These are phyloP conservation scores for Phanerochaete sordida DNA, from an alignment of 768 basidiomycete genomes.

Conservation along the genomic window DNA sequence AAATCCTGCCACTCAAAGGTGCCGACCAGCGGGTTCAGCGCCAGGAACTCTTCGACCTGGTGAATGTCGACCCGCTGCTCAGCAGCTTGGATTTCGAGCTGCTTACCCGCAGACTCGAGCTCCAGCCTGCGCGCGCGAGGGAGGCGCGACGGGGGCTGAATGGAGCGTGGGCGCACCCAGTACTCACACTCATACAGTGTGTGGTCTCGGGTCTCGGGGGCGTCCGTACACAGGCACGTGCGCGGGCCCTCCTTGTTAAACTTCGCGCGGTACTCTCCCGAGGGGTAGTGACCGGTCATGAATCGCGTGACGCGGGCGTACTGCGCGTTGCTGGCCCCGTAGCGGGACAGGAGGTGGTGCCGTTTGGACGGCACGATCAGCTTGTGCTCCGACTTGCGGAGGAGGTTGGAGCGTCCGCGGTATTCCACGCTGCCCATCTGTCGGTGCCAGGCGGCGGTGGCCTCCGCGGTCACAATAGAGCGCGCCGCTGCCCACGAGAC, in stretches of 20 bases:
- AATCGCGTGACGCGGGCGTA: background rate
- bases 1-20: slow-evolving; percentile 2
- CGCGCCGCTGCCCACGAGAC: too few relatives aligned
- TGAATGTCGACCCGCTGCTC: background rate
- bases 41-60: background rate
- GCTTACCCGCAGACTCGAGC: background rate
- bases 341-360: background rate
- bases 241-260: background rate
- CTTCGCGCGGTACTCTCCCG: background rate
- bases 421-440: background rate
- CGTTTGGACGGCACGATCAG: background rate
- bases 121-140: too few relatives aligned
- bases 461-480: background rate
- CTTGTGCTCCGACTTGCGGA: too few relatives aligned
- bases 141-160: background rate
- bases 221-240: background rate
- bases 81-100: background rate
- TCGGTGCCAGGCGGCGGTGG: background rate
- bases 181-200: background rate
- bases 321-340: background rate
- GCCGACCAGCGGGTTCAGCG: background rate
- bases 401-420: background rate
- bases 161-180: background rate
- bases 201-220: background rate
- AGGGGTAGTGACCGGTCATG: background rate